Evolutionary conservation across 257 asterid species (phyloP), one percentile per base, ranked within the genome.

Genomic region (Lycium barbarum): DNA sequence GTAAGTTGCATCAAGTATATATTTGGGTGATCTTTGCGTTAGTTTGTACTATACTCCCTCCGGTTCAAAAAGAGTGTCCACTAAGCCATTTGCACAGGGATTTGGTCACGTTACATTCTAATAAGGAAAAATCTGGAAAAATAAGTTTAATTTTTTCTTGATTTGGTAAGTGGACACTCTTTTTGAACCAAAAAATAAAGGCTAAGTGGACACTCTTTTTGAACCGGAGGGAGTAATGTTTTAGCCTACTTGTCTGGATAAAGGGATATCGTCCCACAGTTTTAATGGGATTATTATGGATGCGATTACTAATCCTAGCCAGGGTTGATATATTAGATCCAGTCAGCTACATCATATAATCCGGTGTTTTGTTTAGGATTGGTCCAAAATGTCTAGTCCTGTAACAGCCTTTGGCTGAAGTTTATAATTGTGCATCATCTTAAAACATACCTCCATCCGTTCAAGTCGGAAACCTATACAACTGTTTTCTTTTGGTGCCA

Each of bases 261-360:
- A 47, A 73, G 81, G 20, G 59, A 73, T 17, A n/a, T 15, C 40
- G 2, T 12, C 43, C 20, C 81, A 45, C 81, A 73, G 43, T 73
- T 73, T 20, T 10, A 38, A 72, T 72, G 59, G 80, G 80, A 45
- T 72, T 45, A n/a, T 20, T 26, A 26, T 26, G 13, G 59, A 18
- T 11, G 20, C 18, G 26, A 47, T 73, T 47, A 20, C 81, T 49
- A 73, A 36, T 47, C 61, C 13, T 73, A n/a, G 61, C 15, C 13
- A 73, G 81, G 20, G 57, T 47, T 73, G 81, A 73, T 73, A 47
- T 73, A 20, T 40, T 40, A 71, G n/a, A 40, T 11, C 5, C 62
- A 57, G 9, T 57, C 62, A 57, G 20, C 62, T 57, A 57, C 62
- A 15, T 57, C 62, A 4, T 57, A 57, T 57, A 57, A 1, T 57